Evolutionary conservation across 2,329 filamentous ascomycete genomes (phyloP).

Genomic region (Fusarium foetens): DNA sequence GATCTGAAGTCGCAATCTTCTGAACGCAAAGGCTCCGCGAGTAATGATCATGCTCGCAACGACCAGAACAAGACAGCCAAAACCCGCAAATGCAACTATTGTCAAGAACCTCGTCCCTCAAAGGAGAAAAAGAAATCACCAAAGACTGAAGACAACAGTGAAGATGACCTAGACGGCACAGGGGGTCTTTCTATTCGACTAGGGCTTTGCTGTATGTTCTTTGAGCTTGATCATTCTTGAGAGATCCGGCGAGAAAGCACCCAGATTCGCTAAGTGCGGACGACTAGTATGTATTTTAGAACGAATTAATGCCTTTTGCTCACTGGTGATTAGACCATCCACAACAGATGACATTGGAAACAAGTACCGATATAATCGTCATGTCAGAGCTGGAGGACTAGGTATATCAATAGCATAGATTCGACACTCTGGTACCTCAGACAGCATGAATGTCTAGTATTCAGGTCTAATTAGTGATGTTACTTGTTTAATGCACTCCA

Average conservation of each 20-base stretch:
- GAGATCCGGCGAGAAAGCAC: background rate
- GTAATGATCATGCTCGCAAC: too few relatives aligned
- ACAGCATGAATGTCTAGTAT: too few relatives aligned
- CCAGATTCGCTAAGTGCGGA: background rate
- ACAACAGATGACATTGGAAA: background rate
- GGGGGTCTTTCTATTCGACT: background rate
- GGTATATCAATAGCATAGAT: too few relatives aligned
- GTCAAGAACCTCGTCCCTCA: background rate
- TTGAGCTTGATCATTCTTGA: background rate
- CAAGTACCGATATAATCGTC: too few relatives aligned
- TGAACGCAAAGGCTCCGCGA: background rate
- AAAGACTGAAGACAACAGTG: background rate
- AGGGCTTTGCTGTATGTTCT: background rate
- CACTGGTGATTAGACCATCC: background rate
- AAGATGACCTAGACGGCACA: too few relatives aligned
- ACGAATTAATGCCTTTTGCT: background rate
- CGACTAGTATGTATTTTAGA: background rate
- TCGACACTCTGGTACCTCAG: too few relatives aligned
- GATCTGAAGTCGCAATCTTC: background rate
- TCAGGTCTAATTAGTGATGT: too few relatives aligned
- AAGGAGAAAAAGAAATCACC: background rate
- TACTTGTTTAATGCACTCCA: too few relatives aligned
- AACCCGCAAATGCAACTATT: too few relatives aligned
- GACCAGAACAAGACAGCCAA: background rate
- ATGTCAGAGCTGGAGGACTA: background rate